A percentile compares a stretch with the other conserved stretches of the same genome.
Conservation (phyloP, 768 basidiomycete genomes). For the Goffeauzyma gilvescens region DNA sequence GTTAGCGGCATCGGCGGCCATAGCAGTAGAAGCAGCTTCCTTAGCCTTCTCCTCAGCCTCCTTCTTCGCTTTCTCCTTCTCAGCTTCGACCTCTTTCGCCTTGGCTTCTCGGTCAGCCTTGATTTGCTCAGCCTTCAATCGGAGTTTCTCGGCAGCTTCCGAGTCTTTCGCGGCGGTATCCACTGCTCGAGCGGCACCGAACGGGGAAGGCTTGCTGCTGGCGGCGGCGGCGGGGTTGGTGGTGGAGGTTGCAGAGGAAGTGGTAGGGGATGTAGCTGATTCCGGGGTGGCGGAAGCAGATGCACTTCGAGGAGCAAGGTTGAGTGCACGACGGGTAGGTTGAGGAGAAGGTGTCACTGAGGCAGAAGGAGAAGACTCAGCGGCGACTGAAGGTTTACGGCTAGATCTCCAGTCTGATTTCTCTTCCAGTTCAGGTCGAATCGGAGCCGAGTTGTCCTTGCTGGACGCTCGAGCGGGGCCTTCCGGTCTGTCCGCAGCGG, state of each 20-base stretch:
- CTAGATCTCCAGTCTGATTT: conserved; percentile 26
- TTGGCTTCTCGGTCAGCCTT: conserved; percentile 12
- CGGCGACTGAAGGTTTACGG: background rate
- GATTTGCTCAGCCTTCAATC: conserved; percentile 19
- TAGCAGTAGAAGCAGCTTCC: conserved; percentile 7
- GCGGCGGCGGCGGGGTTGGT: no score
- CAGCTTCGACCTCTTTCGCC: conserved; percentile 19
- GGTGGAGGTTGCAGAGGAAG: no score
- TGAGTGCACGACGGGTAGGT: conserved; percentile 28
- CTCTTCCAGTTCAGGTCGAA: conserved; percentile 9
- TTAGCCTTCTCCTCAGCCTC: conserved; percentile 11
- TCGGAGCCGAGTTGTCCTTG: no score
- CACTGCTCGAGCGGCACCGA: conserved; percentile 77
- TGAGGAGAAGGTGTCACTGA: conserved; percentile 47
- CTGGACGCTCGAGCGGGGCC: conserved; percentile 7
- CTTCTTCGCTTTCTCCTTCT: conserved; percentile 17
- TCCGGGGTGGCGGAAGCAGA: conserved; percentile 42
- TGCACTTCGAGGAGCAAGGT: conserved; percentile 42
- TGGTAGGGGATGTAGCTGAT: conserved; percentile 36
- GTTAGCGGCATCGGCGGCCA: conserved; percentile 1
- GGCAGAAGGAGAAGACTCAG: conserved; percentile 40
- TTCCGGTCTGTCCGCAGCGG: conserved; percentile 13
- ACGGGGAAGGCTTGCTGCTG: conserved; percentile 48
- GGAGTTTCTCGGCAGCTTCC: conserved; percentile 26
- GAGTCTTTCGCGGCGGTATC: conserved; percentile 56